Evolutionary conservation across 2,329 filamentous ascomycete species (phyloP).

Genomic region (Parasarocladium wereldwijsianum): DNA sequence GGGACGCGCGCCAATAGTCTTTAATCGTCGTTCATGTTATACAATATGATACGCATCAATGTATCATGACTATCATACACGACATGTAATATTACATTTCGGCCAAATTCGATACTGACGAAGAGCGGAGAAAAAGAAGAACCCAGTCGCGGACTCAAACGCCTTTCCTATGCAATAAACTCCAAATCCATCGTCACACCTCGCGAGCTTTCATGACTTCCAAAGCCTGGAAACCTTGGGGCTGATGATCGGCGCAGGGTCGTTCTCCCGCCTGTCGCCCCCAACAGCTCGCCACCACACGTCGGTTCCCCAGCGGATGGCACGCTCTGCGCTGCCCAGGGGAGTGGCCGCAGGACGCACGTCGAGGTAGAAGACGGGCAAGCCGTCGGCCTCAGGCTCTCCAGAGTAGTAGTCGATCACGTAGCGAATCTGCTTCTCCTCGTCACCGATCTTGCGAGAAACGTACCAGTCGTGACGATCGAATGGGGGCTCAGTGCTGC

Average conservation of each 20-base stretch:
- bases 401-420: conserved; percentile 95
- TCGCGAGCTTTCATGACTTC: not conserved
- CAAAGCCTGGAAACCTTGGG: conserved; percentile 1
- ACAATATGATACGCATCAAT: too few species aligned
- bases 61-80: too few species aligned
- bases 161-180: too few species aligned
- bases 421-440: conserved; percentile 70
- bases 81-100: too few species aligned
- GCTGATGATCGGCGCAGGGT: conserved; percentile 20
- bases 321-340: conserved; percentile 62
- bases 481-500: conserved; percentile 70
- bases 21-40: too few species aligned
- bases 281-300: conserved; percentile 86
- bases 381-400: conserved; percentile 65
- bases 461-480: conserved; percentile 98
- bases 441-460: conserved; percentile 51
- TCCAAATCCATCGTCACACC: too few species aligned
- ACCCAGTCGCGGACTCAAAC: too few species aligned
- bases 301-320: conserved; percentile 82
- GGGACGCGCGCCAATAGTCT: too few species aligned
- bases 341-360: conserved; percentile 82
- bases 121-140: too few species aligned
- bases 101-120: too few species aligned
- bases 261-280: conserved; percentile 42
- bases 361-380: conserved; percentile 92